Evolutionary conservation across 1,284 basidiomycete species (phyloP), one percentile per base, ranked within the genome.

Genomic region (Rhodotorula mucilaginosa): DNA sequence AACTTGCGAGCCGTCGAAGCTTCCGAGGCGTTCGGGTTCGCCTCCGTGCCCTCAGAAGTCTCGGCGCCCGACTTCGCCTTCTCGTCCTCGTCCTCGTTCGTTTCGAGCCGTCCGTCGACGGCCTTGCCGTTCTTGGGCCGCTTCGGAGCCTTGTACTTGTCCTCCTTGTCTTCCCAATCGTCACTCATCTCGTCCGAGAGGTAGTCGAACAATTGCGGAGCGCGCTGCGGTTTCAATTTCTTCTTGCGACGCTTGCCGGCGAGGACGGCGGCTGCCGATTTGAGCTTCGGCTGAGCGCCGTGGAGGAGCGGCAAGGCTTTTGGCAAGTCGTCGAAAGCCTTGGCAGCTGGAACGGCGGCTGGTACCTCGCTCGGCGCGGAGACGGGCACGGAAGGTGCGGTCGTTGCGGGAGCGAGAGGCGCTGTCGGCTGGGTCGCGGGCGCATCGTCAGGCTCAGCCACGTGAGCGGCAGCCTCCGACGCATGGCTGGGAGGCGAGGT

Each of bases 121-220:
- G 58, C 63, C 46, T 34, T 61, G n/a, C 61, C 62, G 26, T 54
- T 18, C 62, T 26, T 58, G 58, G 62, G 62, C 18, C 61, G 34
- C 61, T 29, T 54, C 58, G 31, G 23, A 46, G 4, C 12, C 49
- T 26, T n/a, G n/a, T 44, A 19, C 58, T 54, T 19, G 15, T n/a
- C 58, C 16, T 34, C 44, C 1, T 34, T 46, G 4, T 58, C 61
- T 52, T 69, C 67, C 62, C 58, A 69, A 44, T 61, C 58, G 39
- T 69, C 67, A 29, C 54, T 57, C 46, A 48, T 46, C 59, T 61
- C 26, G 19, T 60, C 63, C 44, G 47, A 46, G 26, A 56, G 51
- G 58, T 64, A 69, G 46, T 69, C 67, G 51, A 61, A 69, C 8
- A 69, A 58, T 46, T 64, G 26, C 16, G 56, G 63, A 26, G 56